Base-by-base conservation (phyloP, 495 filamentous ascomycete genomes). In the Tetracladium setigerum region DNA sequence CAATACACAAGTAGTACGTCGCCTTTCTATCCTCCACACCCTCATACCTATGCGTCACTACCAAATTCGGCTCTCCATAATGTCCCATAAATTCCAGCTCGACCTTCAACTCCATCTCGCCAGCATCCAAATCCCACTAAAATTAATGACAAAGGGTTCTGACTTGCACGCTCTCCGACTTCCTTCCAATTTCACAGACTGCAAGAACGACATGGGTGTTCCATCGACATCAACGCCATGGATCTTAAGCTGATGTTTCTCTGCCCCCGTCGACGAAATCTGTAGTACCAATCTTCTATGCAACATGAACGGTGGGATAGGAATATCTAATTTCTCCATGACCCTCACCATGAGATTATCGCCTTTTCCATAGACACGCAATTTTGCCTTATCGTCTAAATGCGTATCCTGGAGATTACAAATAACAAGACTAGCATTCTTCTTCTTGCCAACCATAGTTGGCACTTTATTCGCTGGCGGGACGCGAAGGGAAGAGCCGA, bases 71-170 rank as follows among this genome's bases (percentile, higher is more conserved):
- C 53, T 74, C 69, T 13, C 58, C 54, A 41, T 72, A 71, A 45
- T 72, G 57, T 1, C 68, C 68, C 65, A 71, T 72, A 27, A 72
- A 71, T 50, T 71, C 66, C 30, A 71, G 52, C 41, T 65, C 62
- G 10, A 72, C 43, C 41, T 50, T 65, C 32, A 65, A 44, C 12
- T 43, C 2, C 5, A 47, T 54, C 22, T 27, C 22, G 3, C 53
- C 62, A 7, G 30, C 24, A n/a, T 64, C 62, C 13, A 64, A 22
- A 4, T 43, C 41, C 50, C 58, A 7, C 65, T 58, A 13, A 67
- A 62, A 5, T 46, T 53, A 41, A 70, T 55, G 10, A 54, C 19
- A 38, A 71, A 72, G 7, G 69, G 70, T 53, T 71, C 68, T 12
- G 52, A 42, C n/a, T 50, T 52, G 17, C 53, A 55, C 0, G 55